Conservation (phyloP, 2,329 filamentous ascomycete species). For the Penicillium occitanis region DNA sequence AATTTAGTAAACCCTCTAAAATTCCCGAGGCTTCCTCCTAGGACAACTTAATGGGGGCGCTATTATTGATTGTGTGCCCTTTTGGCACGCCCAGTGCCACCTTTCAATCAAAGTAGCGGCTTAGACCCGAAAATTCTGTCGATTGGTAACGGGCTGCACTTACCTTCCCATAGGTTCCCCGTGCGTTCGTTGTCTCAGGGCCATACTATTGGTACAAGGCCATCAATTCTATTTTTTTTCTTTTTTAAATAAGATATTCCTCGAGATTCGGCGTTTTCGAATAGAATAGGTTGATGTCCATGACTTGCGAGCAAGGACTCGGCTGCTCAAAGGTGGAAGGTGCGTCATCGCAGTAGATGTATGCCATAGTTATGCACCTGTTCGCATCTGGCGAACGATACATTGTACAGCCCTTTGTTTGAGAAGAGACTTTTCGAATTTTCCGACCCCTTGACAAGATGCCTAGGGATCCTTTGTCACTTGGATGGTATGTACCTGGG, state of each 20-base stretch:
- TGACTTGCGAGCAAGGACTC: background rate
- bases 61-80: slow-evolving; percentile 16
- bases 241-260: background rate
- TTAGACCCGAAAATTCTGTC: slow-evolving; percentile 8
- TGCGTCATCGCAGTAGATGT: slow-evolving; percentile 1
- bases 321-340: background rate
- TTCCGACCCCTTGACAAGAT: background rate
- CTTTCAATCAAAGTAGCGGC: background rate
- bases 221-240: background rate
- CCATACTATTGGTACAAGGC: background rate
- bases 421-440: background rate
- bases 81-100: background rate
- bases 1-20: slow-evolving; percentile 17
- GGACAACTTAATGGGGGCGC: slow-evolving; percentile 15
- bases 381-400: background rate
- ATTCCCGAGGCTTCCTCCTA: slow-evolving; percentile 4
- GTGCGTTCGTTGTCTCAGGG: background rate
- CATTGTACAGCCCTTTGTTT: background rate
- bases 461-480: background rate
- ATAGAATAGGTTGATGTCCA: background rate
- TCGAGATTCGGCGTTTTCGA: background rate
- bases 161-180: background rate
- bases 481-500: slow-evolving; percentile 17
- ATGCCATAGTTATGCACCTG: background rate
- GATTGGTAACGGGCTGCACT: background rate